Evolutionary conservation across 192 early-diverging fungal species (phyloP).

Genomic region (Glomus cerebriforme): DNA sequence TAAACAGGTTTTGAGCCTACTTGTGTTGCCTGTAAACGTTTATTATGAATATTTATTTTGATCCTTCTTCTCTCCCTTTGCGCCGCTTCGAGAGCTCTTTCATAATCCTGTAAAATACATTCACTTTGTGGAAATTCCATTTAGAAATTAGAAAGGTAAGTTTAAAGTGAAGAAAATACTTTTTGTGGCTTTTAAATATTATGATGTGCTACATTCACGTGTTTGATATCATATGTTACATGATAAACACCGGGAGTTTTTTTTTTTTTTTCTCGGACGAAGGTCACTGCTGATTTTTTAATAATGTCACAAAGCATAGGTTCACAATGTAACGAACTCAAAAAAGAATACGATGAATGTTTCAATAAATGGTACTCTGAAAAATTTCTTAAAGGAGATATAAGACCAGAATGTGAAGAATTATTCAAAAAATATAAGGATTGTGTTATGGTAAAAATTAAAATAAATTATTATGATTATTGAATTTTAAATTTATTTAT

Average conservation of each 20-base stretch:
- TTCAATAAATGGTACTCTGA: conserved; percentile 97
- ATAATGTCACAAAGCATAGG: conserved; percentile 65
- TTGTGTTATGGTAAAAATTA: conserved; percentile 72
- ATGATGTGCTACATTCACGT: too few relatives aligned
- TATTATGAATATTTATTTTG: neutral
- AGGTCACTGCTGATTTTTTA: too few relatives aligned
- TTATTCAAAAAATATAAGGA: conserved; percentile 81
- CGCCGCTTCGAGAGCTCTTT: neutral
- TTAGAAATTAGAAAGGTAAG: neutral
- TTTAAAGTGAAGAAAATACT: too few relatives aligned
- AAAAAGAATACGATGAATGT: conserved; percentile 86
- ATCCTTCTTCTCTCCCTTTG: neutral
- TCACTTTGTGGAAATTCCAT: neutral
- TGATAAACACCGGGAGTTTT: too few relatives aligned
- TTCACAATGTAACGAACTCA: conserved; percentile 73
- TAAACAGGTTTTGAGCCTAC: too few relatives aligned
- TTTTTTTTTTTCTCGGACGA: too few relatives aligned
- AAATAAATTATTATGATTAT: neutral
- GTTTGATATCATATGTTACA: too few relatives aligned
- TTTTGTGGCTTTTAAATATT: too few relatives aligned
- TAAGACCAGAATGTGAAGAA: conserved; percentile 76
- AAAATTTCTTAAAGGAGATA: conserved; percentile 88
- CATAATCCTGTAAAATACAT: neutral
- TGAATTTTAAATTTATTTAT: neutral
- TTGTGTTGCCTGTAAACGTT: neutral